phyloP scores from a whole-genome alignment of 1,284 basidiomycete species.

The Jaminaea rosea region DNA sequence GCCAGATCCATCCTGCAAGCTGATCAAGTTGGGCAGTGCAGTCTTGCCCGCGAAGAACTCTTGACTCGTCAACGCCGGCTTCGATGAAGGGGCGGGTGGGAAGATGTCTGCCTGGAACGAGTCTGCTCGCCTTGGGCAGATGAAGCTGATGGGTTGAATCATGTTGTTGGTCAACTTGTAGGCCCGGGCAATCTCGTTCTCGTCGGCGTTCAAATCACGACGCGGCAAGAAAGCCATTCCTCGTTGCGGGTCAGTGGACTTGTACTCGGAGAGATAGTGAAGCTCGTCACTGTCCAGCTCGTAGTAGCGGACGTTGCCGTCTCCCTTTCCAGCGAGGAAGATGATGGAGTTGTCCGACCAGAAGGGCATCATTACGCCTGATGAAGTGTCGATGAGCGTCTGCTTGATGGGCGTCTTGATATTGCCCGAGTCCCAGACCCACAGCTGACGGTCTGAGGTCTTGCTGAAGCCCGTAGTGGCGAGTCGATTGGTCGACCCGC shows the following conservation, averaged over 20 bases:
- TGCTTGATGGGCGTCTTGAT: slow-evolving; percentile 22
- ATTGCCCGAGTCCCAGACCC: slow-evolving; percentile 51
- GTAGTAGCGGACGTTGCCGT: slow-evolving; percentile 57
- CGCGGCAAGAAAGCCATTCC: slow-evolving; percentile 93
- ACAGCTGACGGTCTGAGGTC: slow-evolving; percentile 84
- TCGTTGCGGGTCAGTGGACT: slow-evolving; percentile 81
- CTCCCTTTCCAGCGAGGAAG: slow-evolving; percentile 67
- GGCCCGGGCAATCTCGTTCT: slow-evolving; percentile 90
- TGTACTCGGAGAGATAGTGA: slow-evolving; percentile 61
- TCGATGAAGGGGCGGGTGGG: slow-evolving; percentile 74
- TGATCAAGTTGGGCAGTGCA: slow-evolving; percentile 57
- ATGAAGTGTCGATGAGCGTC: slow-evolving; percentile 46
- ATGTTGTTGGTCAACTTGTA: slow-evolving; percentile 73
- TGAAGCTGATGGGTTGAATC: slow-evolving; percentile 83
- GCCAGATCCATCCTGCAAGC: slow-evolving; percentile 48
- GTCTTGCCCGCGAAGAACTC: slow-evolving; percentile 70
- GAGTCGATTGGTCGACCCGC: slow-evolving; percentile 77
- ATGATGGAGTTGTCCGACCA: slow-evolving; percentile 72
- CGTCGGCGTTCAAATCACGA: slow-evolving; percentile 71
- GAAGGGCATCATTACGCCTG: slow-evolving; percentile 93
- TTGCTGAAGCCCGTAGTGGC: slow-evolving; percentile 87
- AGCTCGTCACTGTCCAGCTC: slow-evolving; percentile 85
- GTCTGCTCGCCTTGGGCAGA: slow-evolving; percentile 84
- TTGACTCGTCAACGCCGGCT: slow-evolving; percentile 67
- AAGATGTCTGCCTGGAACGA: slow-evolving; percentile 89